A percentile compares a stretch with the other conserved stretches of the same genome.
Conservation (phyloP, 805 yeast species). For the Lachancea waltii region DNA sequence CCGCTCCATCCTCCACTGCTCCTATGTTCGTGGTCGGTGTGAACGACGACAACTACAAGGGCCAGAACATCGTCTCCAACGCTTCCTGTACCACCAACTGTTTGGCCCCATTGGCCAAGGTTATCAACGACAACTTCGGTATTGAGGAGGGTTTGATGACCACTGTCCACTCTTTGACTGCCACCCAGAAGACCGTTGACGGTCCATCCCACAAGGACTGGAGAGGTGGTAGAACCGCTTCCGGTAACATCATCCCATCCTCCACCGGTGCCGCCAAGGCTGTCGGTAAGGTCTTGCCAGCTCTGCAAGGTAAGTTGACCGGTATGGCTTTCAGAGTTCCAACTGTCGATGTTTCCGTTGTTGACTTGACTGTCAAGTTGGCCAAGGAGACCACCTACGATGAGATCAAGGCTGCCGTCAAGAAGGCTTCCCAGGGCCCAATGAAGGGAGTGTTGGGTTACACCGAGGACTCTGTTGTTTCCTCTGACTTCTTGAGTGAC, state of each 20-base stretch:
- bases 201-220: constrained; percentile 76
- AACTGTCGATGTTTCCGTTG: constrained; percentile 67
- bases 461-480: constrained; percentile 67
- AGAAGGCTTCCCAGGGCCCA: constrained; percentile 53
- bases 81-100: constrained; percentile 74
- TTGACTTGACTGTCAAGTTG: constrained; percentile 63
- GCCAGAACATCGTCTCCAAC: constrained; percentile 57
- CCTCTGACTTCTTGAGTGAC: constrained; percentile 61
- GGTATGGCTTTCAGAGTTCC: constrained; percentile 73
- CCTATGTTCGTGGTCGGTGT: constrained; percentile 74
- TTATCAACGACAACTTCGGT: constrained; percentile 58
- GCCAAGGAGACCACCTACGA: constrained; percentile 53
- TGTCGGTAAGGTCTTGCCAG: constrained; percentile 68
- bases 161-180: constrained; percentile 66
- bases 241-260: constrained; percentile 69
- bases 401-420: constrained; percentile 53
- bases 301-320: constrained; percentile 63
- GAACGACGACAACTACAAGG: constrained; percentile 52
- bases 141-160: constrained; percentile 73
- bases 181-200: constrained; percentile 68
- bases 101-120: constrained; percentile 68
- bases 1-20: constrained; percentile 66
- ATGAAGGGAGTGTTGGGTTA: constrained; percentile 60
- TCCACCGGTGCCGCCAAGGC: constrained; percentile 76
- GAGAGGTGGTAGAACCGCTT: constrained; percentile 78